These are phyloP conservation scores for Dendrobium chrysotoxum DNA, from an alignment of 106 monocot genomes.

Conservation along the genomic window DNA sequence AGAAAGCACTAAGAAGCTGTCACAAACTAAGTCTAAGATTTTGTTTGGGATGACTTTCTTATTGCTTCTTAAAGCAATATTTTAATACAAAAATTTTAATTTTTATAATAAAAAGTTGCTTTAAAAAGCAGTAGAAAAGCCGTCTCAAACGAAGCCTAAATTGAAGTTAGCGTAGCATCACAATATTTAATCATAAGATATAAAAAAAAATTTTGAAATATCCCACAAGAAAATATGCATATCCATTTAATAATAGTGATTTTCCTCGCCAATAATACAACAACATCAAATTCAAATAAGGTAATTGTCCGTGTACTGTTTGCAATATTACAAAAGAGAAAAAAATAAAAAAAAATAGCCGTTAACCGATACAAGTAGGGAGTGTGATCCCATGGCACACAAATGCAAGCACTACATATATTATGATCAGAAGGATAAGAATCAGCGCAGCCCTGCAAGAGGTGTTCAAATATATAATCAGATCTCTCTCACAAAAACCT, in stretches of 20 bases:
- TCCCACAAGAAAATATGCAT: too few relatives aligned
- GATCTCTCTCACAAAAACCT: neutral
- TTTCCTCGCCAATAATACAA: neutral
- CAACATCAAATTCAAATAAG: neutral
- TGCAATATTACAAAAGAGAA: neutral
- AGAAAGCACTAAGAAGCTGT: too few relatives aligned
- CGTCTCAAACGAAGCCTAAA: too few relatives aligned
- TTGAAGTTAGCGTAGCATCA: too few relatives aligned
- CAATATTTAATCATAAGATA: too few relatives aligned
- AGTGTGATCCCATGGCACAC: conserved; percentile 75
- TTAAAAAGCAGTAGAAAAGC: too few relatives aligned
- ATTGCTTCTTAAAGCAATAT: too few relatives aligned
- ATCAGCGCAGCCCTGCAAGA: conserved; percentile 64
- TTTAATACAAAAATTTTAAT: too few relatives aligned
- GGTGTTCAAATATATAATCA: neutral
- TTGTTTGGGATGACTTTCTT: too few relatives aligned
- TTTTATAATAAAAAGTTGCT: too few relatives aligned
- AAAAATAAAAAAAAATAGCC: neutral
- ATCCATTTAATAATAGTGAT: neutral
- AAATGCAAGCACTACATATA: conserved; percentile 66
- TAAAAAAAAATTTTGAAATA: too few relatives aligned
- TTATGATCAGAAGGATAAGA: conserved; percentile 54
- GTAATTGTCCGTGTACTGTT: neutral
- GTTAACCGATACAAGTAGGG: conserved; percentile 22
- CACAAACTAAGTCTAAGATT: too few relatives aligned